phyloP scores from a whole-genome alignment of 192 early-diverging fungal genomes.

The Spinellus fusiger region DNA sequence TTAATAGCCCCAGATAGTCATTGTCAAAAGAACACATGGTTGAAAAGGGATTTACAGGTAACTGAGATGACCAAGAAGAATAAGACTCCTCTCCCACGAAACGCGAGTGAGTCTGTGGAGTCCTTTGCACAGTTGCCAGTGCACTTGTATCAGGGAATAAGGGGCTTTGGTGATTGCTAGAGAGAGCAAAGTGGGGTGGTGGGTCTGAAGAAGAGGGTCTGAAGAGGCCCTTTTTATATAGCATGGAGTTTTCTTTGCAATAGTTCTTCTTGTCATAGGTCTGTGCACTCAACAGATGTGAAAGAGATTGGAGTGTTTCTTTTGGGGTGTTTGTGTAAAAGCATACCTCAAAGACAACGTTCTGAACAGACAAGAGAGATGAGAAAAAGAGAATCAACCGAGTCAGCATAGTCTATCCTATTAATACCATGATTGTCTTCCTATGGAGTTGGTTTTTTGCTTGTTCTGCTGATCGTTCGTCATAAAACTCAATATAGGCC shows the following conservation, averaged over 20 bases:
- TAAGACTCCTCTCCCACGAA: too few relatives aligned
- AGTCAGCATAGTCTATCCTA: neutral
- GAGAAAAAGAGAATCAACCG: neutral
- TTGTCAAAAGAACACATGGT: too few relatives aligned
- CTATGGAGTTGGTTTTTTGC: neutral
- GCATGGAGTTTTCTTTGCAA: neutral
- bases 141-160: neutral
- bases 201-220: neutral
- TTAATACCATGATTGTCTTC: neutral
- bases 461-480: neutral
- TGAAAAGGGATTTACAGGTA: too few relatives aligned
- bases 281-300: neutral
- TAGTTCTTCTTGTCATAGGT: neutral
- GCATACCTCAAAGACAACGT: neutral
- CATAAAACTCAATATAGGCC: neutral
- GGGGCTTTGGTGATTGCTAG: neutral
- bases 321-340: neutral
- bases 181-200: neutral
- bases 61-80: too few relatives aligned
- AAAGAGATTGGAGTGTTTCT: neutral
- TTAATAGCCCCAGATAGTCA: too few relatives aligned
- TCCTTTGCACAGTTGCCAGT: too few relatives aligned
- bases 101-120: too few relatives aligned
- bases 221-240: neutral
- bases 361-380: neutral